Evolutionary conservation across 2,329 filamentous ascomycete genomes (phyloP), one percentile per base, ranked within the genome.

Genomic region (Aspergillus sp.): DNA sequence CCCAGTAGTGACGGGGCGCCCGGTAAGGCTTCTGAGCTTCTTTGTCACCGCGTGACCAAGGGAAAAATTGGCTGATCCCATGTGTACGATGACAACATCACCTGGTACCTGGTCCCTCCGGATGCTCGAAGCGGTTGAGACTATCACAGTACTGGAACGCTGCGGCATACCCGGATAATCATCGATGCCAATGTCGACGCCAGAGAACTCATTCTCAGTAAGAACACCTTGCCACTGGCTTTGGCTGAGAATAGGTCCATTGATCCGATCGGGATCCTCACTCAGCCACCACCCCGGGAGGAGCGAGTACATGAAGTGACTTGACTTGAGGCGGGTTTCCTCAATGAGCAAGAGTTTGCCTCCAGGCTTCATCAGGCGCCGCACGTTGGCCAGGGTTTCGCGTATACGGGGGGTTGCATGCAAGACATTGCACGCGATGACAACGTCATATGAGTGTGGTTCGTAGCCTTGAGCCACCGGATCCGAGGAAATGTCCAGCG

Each of bases 281-380:
- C 59, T 57, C 4, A 54, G 29, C 64, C 63, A 69, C 66, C 63
- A 70, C 0, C 64, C 65, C 4, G 61, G 55, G 0, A 69, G 46
- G 8, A 9, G 12, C 8, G 49, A 50, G 12, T 29, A 57, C 33
- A 29, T 43, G 32, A 27, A 30, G 10, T n/a, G 29, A 7, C 27
- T 35, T 4, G 29, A 5, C n/a, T 46, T 29, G 4, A 12, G 5
- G 1, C 43, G 32, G 2, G 50, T 47, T 2, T 42, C 39, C 12
- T 53, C 52, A 2, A 58, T 54, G 7, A 65, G 33, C 8, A 64
- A 19, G 9, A 66, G 29, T 26, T 55, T 57, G 2, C 62, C 63
- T 32, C 56, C 57, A 4, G 60, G 59, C 34, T 57, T 60, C 38
- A 66, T 47, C 12, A 66, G 46, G 3, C 50, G 51, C 0, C 56